Conservation (phyloP, 225 moss, liverwort and hornwort species). For the Climacium dendroides region DNA sequence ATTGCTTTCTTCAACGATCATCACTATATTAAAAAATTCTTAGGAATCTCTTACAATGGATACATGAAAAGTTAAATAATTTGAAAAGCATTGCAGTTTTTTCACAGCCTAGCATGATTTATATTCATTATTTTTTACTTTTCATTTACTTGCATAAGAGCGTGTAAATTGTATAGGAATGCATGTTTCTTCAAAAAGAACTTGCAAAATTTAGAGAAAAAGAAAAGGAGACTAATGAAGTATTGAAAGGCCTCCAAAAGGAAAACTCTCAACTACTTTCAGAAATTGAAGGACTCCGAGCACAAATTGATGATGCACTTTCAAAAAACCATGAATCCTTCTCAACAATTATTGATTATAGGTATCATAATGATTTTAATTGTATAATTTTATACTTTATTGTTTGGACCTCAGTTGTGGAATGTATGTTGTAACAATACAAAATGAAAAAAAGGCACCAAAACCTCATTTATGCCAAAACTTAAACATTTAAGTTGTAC, state of each 20-base stretch:
- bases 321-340: slow-evolving; percentile 44
- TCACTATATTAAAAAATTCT: neutral
- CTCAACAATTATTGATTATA: slow-evolving; percentile 26
- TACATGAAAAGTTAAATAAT: neutral
- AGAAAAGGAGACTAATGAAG: neutral
- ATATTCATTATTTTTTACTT: neutral
- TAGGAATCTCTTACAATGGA: neutral
- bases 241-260: slow-evolving; percentile 14
- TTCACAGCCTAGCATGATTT: fast-evolving
- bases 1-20: neutral
- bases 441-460: neutral
- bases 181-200: slow-evolving; percentile 29
- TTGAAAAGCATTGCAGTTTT: neutral
- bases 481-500: too few species aligned
- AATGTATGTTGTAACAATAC: neutral
- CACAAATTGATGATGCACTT: slow-evolving; percentile 35
- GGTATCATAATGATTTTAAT: neutral
- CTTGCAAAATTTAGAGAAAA: slow-evolving; percentile 7
- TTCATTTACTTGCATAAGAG: neutral
- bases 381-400: neutral
- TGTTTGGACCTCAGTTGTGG: neutral
- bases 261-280: slow-evolving; percentile 29
- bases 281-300: slow-evolving; percentile 52
- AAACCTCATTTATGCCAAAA: neutral
- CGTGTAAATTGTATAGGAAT: slow-evolving; percentile 12